These are phyloP conservation scores for Nigrospora sphaerica DNA, from an alignment of 2,329 filamentous ascomycete species.

Conservation along the genomic window DNA sequence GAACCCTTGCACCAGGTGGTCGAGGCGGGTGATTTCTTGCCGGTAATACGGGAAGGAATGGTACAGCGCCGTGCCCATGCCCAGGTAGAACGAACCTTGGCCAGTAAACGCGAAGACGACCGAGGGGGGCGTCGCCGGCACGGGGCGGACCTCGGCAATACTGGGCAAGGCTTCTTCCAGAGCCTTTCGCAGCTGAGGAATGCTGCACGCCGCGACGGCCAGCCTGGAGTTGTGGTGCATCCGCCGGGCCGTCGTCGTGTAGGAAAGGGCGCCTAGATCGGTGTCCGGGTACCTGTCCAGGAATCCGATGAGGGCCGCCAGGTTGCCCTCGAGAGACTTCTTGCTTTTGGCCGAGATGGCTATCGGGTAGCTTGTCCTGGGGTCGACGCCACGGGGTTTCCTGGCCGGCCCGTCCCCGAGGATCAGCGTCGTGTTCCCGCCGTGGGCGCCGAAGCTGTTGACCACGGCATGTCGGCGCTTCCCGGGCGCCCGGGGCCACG, in stretches of 20 bases:
- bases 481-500: not conserved
- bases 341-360: slow-evolving; percentile 43
- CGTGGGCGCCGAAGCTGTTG: slow-evolving; percentile 47
- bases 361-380: slow-evolving; percentile 32
- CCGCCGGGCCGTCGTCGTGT: slow-evolving; percentile 20
- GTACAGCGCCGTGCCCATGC: slow-evolving; percentile 26
- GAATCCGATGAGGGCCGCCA: slow-evolving; percentile 26
- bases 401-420: slow-evolving; percentile 10
- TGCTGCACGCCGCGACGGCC: not conserved
- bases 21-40: slow-evolving; percentile 25
- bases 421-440: slow-evolving; percentile 34
- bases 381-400: not conserved
- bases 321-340: not conserved
- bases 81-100: slow-evolving; percentile 30
- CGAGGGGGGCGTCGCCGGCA: slow-evolving; percentile 11
- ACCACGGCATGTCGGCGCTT: slow-evolving; percentile 22
- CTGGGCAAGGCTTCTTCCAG: slow-evolving; percentile 3
- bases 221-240: not conserved
- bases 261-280: slow-evolving; percentile 32
- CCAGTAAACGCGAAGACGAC: slow-evolving; percentile 36
- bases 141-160: slow-evolving; percentile 13
- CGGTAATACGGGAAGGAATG: slow-evolving; percentile 26
- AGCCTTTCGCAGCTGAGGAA: slow-evolving; percentile 15
- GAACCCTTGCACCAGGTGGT: slow-evolving; percentile 18
- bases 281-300: slow-evolving; percentile 38